Percentiles rank a stretch among this genome's conserved stretches.
phyloP scores from a whole-genome alignment of 768 basidiomycete genomes.

The Lepiota brunneoincarnata region DNA sequence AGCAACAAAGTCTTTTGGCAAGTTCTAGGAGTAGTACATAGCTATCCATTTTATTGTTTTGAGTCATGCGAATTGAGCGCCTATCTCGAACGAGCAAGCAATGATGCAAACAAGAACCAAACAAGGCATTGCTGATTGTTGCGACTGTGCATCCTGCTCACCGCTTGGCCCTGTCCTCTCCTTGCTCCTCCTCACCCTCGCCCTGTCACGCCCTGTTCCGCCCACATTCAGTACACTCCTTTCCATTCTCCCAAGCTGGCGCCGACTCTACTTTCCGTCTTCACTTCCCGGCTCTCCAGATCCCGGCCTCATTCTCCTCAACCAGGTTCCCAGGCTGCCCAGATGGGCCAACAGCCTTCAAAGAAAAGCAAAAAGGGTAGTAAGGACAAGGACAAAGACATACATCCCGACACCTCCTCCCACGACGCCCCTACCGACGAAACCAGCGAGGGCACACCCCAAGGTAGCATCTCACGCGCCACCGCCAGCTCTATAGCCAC shows the following conservation, averaged over 20 bases:
- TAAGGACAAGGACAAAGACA: constrained; percentile 69
- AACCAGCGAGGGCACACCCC: constrained; percentile 32
- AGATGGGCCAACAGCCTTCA: constrained; percentile 83
- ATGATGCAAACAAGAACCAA: constrained; percentile 34
- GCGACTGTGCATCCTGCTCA: constrained; percentile 17
- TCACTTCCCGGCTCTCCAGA: constrained; percentile 69
- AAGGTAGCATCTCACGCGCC: constrained; percentile 43
- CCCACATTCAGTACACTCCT: constrained; percentile 14
- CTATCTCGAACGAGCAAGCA: constrained; percentile 5
- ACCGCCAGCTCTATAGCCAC: constrained; percentile 32
- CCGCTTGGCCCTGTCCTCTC: background rate
- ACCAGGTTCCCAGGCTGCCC: constrained; percentile 49
- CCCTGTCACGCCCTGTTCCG: constrained; percentile 12
- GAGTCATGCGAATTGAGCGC: constrained; percentile 10
- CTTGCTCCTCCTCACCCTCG: constrained; percentile 19
- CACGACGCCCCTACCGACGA: constrained; percentile 43
- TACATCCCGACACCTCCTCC: constrained; percentile 32
- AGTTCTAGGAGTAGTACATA: constrained; percentile 60
- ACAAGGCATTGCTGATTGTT: constrained; percentile 23
- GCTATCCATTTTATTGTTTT: constrained; percentile 21
- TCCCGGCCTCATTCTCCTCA: constrained; percentile 72
- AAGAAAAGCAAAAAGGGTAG: constrained; percentile 73
- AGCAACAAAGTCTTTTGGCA: constrained; percentile 85
- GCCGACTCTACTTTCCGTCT: constrained; percentile 75
- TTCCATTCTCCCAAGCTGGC: constrained; percentile 58